Evolutionary conservation across 1,284 basidiomycete genomes (phyloP), one percentile per base, ranked within the genome.

Genomic region (Psilocybe mexicana): DNA sequence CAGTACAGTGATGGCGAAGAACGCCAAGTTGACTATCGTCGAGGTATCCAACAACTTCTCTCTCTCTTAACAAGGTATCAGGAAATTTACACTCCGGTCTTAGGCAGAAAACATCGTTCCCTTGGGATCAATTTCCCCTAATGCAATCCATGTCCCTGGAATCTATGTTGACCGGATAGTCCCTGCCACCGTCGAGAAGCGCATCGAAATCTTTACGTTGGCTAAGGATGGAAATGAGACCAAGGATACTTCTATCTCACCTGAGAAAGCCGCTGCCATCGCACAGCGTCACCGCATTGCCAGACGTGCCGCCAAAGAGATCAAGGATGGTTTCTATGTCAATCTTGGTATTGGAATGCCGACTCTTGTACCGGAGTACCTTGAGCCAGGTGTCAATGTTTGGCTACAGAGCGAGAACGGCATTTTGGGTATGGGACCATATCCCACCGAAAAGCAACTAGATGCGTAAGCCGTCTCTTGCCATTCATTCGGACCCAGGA

Each of bases 371-470:
- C 93, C 94, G 6, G 86, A 93, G 71, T 90, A 91, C 75, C 72
- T 95, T 53, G 83, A 85, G 47, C 81, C 86, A 50, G 90, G 86
- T 52, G 87, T 93, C n/a, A 85, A 84, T 54, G 93, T 97, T 40
- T 95, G 93, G 91, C 72, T 96, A 67, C 95, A 98, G 74, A 94
- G 92, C 67, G 94, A 98, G 80, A 98, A 98, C 68, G 94, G 94
- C 58, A 91, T 97, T 61, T 79, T 98, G 62, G 94, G 94, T 48
- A 94, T 97, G 93, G 95, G 95, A 1, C 94, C 94, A 43, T 96
- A 95, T 72, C 95, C 95, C 14, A 92, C 91, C 8, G 80, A 87
- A 74, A 84, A 90, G 40, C 81, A 96, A 71, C 82, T 96, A n/a
- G 94, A 97, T 72, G 85, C 92, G 91, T 93, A 66, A 78, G 90